phyloP scores from a whole-genome alignment of 495 filamentous ascomycete species.

The Bombardia bombarda region DNA sequence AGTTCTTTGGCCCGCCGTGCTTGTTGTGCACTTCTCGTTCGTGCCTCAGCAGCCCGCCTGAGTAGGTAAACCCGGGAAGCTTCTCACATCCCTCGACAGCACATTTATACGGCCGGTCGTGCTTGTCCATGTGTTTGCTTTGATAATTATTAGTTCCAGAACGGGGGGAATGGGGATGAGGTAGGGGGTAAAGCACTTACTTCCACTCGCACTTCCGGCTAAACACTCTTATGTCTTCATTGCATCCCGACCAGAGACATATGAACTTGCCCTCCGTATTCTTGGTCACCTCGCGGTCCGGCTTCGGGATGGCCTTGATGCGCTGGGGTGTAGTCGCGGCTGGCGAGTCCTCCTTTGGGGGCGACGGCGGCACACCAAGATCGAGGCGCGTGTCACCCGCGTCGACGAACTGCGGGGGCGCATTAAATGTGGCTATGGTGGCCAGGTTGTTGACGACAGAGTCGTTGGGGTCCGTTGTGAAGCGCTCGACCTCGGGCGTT shows the following conservation, averaged over 20 bases:
- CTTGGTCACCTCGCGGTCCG: constrained; percentile 38
- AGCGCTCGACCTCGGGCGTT: constrained; percentile 17
- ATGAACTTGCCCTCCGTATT: constrained; percentile 62
- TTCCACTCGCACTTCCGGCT: constrained; percentile 85
- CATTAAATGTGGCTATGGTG: constrained; percentile 20
- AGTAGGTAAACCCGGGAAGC: constrained; percentile 87
- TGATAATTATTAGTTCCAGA: constrained; percentile 5
- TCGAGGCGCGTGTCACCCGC: constrained; percentile 15
- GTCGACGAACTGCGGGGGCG: constrained; percentile 12
- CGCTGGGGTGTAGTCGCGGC: constrained; percentile 23
- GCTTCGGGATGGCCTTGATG: constrained; percentile 41
- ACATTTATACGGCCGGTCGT: constrained; percentile 86
- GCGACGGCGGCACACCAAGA: constrained; percentile 5
- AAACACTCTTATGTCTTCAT: constrained; percentile 51
- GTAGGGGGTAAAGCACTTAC: constrained; percentile 43
- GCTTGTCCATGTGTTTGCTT: constrained; percentile 97
- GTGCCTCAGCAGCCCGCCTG: constrained; percentile 78
- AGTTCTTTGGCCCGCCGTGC: constrained; percentile 72
- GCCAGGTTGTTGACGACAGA: constrained; percentile 22
- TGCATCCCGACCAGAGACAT: constrained; percentile 58
- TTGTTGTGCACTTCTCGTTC: constrained; percentile 86
- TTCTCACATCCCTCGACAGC: constrained; percentile 70
- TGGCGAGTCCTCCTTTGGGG: constrained; percentile 18
- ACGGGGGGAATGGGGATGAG: background rate
- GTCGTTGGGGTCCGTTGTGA: constrained; percentile 22